Evolutionary conservation across 2,329 filamentous ascomycete genomes (phyloP).

Genomic region (Alternaria brassicicola): DNA sequence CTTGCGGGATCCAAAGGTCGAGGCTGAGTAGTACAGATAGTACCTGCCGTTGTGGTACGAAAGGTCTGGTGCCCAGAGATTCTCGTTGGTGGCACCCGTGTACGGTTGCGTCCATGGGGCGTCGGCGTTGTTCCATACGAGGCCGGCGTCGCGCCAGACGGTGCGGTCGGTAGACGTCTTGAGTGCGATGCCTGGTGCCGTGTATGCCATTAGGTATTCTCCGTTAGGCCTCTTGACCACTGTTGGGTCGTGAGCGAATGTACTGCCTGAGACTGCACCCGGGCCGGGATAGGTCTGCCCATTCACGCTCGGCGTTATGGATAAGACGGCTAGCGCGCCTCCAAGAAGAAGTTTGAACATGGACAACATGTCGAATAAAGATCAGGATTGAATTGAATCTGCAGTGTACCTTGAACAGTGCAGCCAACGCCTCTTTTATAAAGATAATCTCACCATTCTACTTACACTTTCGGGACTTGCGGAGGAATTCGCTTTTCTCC

Average conservation of each 20-base stretch:
- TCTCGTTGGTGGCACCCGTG: background rate
- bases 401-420: background rate
- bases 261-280: background rate
- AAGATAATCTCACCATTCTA: background rate
- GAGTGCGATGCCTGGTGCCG: background rate
- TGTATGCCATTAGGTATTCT: background rate
- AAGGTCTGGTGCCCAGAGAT: background rate
- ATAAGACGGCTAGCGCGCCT: background rate
- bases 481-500: background rate
- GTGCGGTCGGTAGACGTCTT: background rate
- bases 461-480: background rate
- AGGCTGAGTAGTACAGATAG: background rate
- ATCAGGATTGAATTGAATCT: background rate
- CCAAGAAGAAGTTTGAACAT: background rate
- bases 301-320: background rate
- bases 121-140: background rate
- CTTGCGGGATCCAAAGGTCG: background rate
- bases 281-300: background rate
- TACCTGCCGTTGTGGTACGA: background rate
- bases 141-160: background rate
- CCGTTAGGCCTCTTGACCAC: background rate
- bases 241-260: background rate
- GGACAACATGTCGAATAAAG: background rate
- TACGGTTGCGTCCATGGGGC: background rate
- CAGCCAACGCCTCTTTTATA: background rate